Base-by-base conservation (phyloP, 1,284 basidiomycete species). In the Tylopilus orsonianus region DNA sequence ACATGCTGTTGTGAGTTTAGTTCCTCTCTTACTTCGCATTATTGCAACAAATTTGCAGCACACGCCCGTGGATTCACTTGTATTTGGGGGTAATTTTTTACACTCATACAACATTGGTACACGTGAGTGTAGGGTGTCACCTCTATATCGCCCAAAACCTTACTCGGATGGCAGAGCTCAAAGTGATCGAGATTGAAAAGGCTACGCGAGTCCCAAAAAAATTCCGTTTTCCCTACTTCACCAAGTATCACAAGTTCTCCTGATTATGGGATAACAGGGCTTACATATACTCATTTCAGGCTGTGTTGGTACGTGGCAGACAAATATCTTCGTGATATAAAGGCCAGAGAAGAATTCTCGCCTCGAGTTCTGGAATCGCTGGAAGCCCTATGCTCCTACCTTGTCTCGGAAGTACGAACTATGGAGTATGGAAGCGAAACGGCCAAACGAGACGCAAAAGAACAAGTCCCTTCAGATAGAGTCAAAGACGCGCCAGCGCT, bases 11-110 rank as follows among this genome's bases (percentile, higher is more conserved):
- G 91, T 93, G 64, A 66, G 87, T 78, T 20, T 43, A 6, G 19
- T 36, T 16, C 8, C 30, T 14, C n/a, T 32, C 24, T 42, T 10
- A n/a, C 34, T 49, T 38, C 12, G 37, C n/a, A 46, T 24, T 24
- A 13, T 32, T 46, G 29, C 26, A 29, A 48, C 18, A 18, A 26
- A 19, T 8, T 35, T 53, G 30, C 57, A 93, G 89, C 87, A 91
- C 67, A 98, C 95, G 0, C 95, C 96, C 0, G 70, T 79, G 36
- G 93, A 98, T 65, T 90, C 94, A 3, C 77, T 99, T 33, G 96
- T 99, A 0, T 95, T 98, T 62, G 96, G 96, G 3, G 96, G 96
- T 32, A 99, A 99, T 69, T 99, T 97, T 66, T 68, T 97, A 41
- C 94, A 97, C 68, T 93, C 88, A 8, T 91, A 83, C 61, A 83